These are phyloP conservation scores for Tagetes erecta DNA, from an alignment of 129 eudicot genomes.

Conservation along the genomic window DNA sequence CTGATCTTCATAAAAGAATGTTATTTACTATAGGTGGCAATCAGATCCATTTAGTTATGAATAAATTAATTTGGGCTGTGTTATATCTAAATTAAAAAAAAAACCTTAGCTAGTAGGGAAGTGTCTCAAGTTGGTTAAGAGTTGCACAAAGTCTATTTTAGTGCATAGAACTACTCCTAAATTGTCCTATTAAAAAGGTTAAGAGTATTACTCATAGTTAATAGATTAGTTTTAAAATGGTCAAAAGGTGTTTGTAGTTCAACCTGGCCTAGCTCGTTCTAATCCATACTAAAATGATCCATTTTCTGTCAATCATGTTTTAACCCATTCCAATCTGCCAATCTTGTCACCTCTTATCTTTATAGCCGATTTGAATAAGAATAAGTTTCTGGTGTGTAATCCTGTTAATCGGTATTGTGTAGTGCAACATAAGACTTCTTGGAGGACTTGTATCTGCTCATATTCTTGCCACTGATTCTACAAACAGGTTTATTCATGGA, in stretches of 20 bases:
- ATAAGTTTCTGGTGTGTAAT: constrained; percentile 38
- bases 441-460: constrained; percentile 99
- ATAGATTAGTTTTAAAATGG: neutral
- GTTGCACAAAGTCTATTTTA: neutral
- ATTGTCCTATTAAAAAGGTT: neutral
- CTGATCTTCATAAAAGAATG: constrained; percentile 4
- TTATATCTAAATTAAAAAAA: neutral
- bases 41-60: neutral
- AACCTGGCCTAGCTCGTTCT: neutral
- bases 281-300: neutral
- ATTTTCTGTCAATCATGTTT: neutral
- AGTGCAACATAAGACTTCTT: constrained; percentile 99
- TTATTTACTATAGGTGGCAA: constrained; percentile 8
- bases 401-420: constrained; percentile 50
- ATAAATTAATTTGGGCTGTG: constrained; percentile 1
- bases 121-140: neutral
- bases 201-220: neutral
- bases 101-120: neutral
- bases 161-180: neutral
- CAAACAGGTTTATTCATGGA: constrained; percentile 84
- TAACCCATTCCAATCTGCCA: neutral
- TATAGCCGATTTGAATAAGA: constrained; percentile 22
- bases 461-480: constrained; percentile 99
- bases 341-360: constrained; percentile 12
- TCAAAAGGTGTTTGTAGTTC: neutral